phyloP scores from a whole-genome alignment of 2,329 filamentous ascomycete species.

The Ophiostoma triangulosporum region DNA sequence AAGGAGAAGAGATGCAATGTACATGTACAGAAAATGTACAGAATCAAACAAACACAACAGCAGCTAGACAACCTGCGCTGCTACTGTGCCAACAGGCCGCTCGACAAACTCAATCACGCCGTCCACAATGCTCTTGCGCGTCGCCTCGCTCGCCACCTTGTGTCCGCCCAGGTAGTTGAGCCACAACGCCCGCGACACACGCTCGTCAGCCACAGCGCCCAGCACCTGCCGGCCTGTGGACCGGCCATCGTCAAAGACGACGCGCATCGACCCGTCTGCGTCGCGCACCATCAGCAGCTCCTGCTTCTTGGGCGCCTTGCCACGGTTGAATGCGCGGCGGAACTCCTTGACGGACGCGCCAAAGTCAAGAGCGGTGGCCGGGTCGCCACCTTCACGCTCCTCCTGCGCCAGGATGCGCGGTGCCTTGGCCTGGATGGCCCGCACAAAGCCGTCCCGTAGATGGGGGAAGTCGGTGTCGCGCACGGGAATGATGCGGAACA shows the following conservation, averaged over 20 bases:
- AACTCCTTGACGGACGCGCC: conserved; percentile 63
- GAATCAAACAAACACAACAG: neutral
- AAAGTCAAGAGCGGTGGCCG: conserved; percentile 35
- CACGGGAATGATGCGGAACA: conserved; percentile 77
- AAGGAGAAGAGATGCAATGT: neutral
- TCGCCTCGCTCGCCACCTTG: conserved; percentile 73
- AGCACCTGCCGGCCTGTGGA: conserved; percentile 38
- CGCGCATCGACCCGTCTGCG: conserved; percentile 47
- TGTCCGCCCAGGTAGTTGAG: conserved; percentile 78
- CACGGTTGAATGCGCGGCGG: conserved; percentile 67
- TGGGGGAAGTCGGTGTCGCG: conserved; percentile 90
- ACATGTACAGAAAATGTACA: neutral
- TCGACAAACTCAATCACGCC: conserved; percentile 82
- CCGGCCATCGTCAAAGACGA: conserved; percentile 49
- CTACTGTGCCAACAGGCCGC: conserved; percentile 75
- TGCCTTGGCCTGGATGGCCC: conserved; percentile 64
- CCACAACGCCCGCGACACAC: conserved; percentile 73
- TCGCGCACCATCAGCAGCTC: conserved; percentile 64
- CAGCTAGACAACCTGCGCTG: conserved; percentile 51
- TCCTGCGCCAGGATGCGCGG: conserved; percentile 24
- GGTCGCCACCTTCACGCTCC: conserved; percentile 20
- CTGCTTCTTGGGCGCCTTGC: conserved; percentile 65
- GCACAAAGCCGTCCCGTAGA: conserved; percentile 79
- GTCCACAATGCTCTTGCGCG: conserved; percentile 69
- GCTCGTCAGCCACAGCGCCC: conserved; percentile 63